Conservation (phyloP, 2,329 filamentous ascomycete genomes). For the Colletotrichum graminicola region DNA sequence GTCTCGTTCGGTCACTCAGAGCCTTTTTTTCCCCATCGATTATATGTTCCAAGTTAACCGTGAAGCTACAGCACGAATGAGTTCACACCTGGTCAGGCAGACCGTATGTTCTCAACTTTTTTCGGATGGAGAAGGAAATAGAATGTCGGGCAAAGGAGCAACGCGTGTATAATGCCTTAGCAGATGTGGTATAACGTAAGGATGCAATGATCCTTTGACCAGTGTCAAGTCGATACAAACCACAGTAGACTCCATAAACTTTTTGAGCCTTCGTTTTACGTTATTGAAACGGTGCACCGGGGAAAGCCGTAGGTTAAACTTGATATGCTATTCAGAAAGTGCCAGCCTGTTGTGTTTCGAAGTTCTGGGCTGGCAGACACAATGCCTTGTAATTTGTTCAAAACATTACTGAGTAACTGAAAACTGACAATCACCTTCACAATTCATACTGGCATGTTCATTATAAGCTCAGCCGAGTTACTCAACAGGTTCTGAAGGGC, state of each 20-base stretch:
- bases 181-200: background rate
- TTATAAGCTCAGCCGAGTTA: too few species aligned
- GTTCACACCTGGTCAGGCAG: conserved; percentile 58
- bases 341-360: too few species aligned
- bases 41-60: background rate
- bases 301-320: too few species aligned
- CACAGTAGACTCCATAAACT: background rate
- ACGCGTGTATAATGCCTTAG: rapidly evolving
- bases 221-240: background rate
- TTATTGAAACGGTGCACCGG: background rate
- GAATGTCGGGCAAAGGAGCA: conserved; percentile 43
- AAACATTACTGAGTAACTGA: background rate
- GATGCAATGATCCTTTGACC: background rate
- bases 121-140: conserved; percentile 36
- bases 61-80: conserved; percentile 43
- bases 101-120: conserved; percentile 50
- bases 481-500: background rate
- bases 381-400: background rate
- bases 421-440: background rate
- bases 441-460: background rate
- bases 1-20: background rate
- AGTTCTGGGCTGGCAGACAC: background rate
- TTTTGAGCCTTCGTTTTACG: background rate
- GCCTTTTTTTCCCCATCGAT: background rate
- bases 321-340: background rate